These are phyloP conservation scores for Triticum urartu DNA, from an alignment of 176 grass and related monocot species.

Conservation along the genomic window DNA sequence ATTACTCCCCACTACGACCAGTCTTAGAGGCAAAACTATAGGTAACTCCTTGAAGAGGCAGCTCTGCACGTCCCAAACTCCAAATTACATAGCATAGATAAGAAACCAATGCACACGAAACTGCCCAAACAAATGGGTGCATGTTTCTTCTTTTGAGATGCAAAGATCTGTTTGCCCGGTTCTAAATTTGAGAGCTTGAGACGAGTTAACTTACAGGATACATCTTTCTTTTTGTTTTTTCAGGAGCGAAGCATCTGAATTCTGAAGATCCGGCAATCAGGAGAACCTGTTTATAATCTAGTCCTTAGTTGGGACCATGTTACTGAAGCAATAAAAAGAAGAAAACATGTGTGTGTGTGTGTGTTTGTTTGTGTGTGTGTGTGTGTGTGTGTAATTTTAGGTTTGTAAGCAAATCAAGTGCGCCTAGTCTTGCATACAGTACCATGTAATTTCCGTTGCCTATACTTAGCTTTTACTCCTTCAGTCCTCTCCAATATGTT, in stretches of 20 bases:
- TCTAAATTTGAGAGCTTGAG: neutral
- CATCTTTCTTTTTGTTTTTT: neutral
- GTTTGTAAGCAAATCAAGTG: neutral
- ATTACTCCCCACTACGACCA: too few species aligned
- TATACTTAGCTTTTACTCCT: neutral
- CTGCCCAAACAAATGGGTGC: neutral
- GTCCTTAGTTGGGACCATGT: neutral
- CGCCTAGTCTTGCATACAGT: neutral
- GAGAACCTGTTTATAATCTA: conserved; percentile 17
- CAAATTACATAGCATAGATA: neutral
- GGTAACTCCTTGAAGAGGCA: neutral
- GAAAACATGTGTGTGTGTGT: neutral
- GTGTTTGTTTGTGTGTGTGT: neutral
- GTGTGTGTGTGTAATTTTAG: neutral
- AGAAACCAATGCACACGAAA: neutral
- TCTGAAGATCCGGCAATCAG: conserved; percentile 15
- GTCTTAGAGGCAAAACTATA: neutral
- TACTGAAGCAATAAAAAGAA: conserved; percentile 41
- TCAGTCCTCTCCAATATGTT: neutral
- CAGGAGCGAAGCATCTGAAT: conserved; percentile 38
- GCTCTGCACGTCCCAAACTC: neutral
- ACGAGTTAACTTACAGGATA: conserved; percentile 2
- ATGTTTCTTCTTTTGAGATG: conserved; percentile 4
- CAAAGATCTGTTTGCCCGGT: neutral
- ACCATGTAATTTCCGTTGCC: conserved; percentile 3